Evolutionary conservation across 2,329 filamentous ascomycete genomes (phyloP).

Genomic region (Aspergillus caelatus): DNA sequence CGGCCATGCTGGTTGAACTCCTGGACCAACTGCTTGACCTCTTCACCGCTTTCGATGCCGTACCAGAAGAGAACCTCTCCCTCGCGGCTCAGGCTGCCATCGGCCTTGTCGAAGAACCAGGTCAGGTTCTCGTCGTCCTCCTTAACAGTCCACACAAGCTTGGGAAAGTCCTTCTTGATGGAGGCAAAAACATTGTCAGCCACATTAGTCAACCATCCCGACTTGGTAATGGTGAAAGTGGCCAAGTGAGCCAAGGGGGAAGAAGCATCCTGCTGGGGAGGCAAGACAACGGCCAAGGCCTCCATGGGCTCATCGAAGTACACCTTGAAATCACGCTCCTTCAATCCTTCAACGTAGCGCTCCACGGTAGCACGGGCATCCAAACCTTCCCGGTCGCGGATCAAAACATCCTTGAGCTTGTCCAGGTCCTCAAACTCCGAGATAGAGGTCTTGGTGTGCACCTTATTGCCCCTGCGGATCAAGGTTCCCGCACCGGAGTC

Average conservation of each 20-base stretch:
- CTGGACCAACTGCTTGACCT: slow-evolving; percentile 80
- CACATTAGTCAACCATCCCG: slow-evolving; percentile 91
- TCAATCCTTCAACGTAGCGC: slow-evolving; percentile 78
- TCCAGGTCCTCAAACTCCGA: slow-evolving; percentile 74
- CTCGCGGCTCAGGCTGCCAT: slow-evolving; percentile 82
- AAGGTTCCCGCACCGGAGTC: slow-evolving; percentile 93
- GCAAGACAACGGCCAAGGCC: slow-evolving; percentile 84
- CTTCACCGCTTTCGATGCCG: slow-evolving; percentile 77
- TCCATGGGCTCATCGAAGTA: slow-evolving; percentile 96
- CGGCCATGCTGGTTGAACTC: slow-evolving; percentile 83
- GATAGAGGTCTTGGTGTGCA: slow-evolving; percentile 72
- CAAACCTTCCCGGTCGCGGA: slow-evolving; percentile 78
- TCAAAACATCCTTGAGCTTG: slow-evolving; percentile 78
- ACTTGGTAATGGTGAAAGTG: slow-evolving; percentile 89
- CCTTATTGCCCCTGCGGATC: slow-evolving; percentile 88
- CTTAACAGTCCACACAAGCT: slow-evolving; percentile 94
- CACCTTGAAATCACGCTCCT: slow-evolving; percentile 79
- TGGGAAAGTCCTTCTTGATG: slow-evolving; percentile 90
- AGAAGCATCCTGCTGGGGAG: slow-evolving; percentile 60
- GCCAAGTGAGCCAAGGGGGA: slow-evolving; percentile 78
- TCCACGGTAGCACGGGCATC: slow-evolving; percentile 84
- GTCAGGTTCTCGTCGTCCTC: slow-evolving; percentile 94
- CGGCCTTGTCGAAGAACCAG: slow-evolving; percentile 97
- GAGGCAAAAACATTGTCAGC: slow-evolving; percentile 93
- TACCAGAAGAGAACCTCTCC: slow-evolving; percentile 97